Conservation (phyloP, 257 asterid genomes). For the Capsicum chinense region DNA sequence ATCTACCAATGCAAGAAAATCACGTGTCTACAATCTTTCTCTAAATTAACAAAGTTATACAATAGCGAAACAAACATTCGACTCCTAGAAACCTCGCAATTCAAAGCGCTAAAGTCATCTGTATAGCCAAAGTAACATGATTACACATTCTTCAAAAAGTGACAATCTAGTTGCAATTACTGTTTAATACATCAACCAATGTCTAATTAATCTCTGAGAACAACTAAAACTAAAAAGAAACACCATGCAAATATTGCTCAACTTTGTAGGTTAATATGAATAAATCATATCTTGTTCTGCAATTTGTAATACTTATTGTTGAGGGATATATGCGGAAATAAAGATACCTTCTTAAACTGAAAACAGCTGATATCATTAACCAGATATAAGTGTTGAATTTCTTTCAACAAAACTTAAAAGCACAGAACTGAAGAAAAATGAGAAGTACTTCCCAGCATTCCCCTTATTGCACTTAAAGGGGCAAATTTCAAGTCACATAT, state of each 20-base stretch:
- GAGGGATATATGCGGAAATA: not conserved
- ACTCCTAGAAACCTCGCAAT: not conserved
- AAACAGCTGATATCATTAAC: not conserved
- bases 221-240: not conserved
- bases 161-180: not conserved
- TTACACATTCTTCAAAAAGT: not conserved
- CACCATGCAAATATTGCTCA: not conserved
- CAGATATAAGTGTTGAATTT: not conserved
- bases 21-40: not conserved
- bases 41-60: not conserved
- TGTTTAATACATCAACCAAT: not conserved
- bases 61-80: not conserved
- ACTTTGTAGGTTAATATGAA: not conserved
- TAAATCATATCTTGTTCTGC: not conserved
- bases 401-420: not conserved
- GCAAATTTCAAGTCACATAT: not conserved
- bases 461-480: not conserved
- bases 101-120: not conserved
- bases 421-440: not conserved
- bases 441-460: not conserved
- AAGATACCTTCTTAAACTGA: not conserved
- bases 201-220: not conserved
- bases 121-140: too few species aligned
- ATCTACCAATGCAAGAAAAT: not conserved
- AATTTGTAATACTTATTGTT: not conserved